Evolutionary conservation across 2,329 filamentous ascomycete species (phyloP).

Genomic region (Amesomyces nigricolor): DNA sequence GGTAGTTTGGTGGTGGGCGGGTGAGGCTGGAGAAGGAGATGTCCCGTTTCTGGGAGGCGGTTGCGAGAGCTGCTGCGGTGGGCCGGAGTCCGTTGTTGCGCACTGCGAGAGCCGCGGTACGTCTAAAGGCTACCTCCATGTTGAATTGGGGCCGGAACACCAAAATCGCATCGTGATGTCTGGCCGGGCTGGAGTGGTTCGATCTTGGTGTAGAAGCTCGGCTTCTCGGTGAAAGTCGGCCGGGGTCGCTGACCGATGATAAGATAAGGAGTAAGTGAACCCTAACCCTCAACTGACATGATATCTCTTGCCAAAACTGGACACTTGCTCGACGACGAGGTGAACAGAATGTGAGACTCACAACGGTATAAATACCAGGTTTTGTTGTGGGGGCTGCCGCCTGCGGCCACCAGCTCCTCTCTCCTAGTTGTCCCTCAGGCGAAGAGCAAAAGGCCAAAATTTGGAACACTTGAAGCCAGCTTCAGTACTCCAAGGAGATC

Average conservation of each 20-base stretch:
- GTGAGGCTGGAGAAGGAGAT: slow-evolving; percentile 87
- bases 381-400: no score
- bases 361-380: no score
- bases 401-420: no score
- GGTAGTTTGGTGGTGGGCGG: slow-evolving; percentile 81
- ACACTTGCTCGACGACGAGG: no score
- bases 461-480: not conserved
- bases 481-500: no score
- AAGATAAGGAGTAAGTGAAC: slow-evolving; percentile 1
- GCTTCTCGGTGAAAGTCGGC: slow-evolving; percentile 8
- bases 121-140: slow-evolving; percentile 26
- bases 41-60: slow-evolving; percentile 20
- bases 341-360: no score
- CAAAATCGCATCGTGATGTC: slow-evolving; percentile 11
- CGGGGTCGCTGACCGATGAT: slow-evolving; percentile 11
- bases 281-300: not conserved
- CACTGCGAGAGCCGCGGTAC: slow-evolving; percentile 19
- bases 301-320: no score
- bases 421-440: no score
- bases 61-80: not conserved
- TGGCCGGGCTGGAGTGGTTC: slow-evolving; percentile 16
- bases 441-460: not conserved
- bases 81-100: slow-evolving; percentile 14
- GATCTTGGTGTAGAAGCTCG: slow-evolving; percentile 15
- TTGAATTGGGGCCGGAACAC: slow-evolving; percentile 6